Conservation (phyloP, 306 rosid species). For the Crataegus laevigata region DNA sequence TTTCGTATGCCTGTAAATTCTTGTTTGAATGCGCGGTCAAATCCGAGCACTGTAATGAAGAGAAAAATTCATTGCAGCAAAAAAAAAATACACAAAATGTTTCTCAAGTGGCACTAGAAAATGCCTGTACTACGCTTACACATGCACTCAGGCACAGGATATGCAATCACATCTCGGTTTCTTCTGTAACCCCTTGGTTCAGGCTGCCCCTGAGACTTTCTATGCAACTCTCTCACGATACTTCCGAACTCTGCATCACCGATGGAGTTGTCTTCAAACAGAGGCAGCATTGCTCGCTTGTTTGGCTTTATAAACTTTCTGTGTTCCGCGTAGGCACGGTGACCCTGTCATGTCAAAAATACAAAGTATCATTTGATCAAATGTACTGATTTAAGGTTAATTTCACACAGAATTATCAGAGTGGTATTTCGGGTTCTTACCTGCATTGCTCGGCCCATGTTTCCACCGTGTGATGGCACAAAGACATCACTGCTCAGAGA, state of each 20-base stretch:
- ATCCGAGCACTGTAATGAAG: not conserved
- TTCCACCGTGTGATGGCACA: slow-evolving; percentile 49
- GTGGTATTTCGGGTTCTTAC: not conserved
- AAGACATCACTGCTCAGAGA: slow-evolving; percentile 46
- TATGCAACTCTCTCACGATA: slow-evolving; percentile 31
- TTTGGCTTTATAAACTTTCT: slow-evolving; percentile 50
- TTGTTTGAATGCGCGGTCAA: not conserved
- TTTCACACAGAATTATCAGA: not conserved
- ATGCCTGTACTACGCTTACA: slow-evolving; percentile 18
- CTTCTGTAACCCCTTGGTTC: slow-evolving; percentile 33
- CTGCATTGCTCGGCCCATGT: slow-evolving; percentile 58
- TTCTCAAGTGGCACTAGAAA: slow-evolving; percentile 5
- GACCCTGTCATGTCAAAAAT: slow-evolving; percentile 24
- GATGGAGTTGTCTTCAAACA: slow-evolving; percentile 25
- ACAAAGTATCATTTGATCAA: not conserved
- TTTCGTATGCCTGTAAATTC: not conserved
- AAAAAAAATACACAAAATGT: not conserved
- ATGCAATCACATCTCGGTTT: slow-evolving; percentile 42
- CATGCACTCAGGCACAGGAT: slow-evolving; percentile 50
- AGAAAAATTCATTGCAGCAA: not conserved
- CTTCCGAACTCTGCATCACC: slow-evolving; percentile 31
- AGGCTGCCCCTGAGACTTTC: slow-evolving; percentile 32
- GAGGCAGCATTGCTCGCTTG: slow-evolving; percentile 34
- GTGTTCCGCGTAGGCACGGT: slow-evolving; percentile 45
- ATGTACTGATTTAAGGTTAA: not conserved